Evolutionary conservation across 1,284 basidiomycete species (phyloP).

Genomic region (Porogramme epimiltina): DNA sequence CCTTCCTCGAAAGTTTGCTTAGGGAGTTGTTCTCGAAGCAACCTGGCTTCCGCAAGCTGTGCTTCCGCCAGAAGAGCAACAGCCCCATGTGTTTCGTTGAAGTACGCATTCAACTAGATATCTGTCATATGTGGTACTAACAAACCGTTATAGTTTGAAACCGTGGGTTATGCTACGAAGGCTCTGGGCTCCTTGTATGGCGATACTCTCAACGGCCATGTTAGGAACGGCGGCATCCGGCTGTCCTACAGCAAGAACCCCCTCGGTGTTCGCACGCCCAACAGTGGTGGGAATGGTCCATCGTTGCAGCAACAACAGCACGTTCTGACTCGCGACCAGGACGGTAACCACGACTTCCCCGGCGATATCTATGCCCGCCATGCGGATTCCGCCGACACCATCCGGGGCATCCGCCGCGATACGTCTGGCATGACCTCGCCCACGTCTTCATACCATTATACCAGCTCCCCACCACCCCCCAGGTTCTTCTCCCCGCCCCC

Average conservation of each 20-base stretch:
- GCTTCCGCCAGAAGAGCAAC: constrained; percentile 93
- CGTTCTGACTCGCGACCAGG: constrained; percentile 25
- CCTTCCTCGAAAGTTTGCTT: constrained; percentile 84
- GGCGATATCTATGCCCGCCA: constrained; percentile 43
- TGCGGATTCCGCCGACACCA: constrained; percentile 36
- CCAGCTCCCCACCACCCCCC: constrained; percentile 59
- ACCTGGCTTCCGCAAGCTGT: constrained; percentile 88
- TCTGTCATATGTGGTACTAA: constrained; percentile 7
- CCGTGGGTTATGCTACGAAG: constrained; percentile 81
- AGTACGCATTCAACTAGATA: constrained; percentile 42
- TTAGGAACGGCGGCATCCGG: constrained; percentile 94
- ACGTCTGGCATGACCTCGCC: constrained; percentile 44
- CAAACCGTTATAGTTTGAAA: constrained; percentile 75
- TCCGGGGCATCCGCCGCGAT: constrained; percentile 36
- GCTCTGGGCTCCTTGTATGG: constrained; percentile 91
- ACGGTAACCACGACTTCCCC: constrained; percentile 27
- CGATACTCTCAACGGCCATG: constrained; percentile 85
- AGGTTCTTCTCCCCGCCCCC: constrained; percentile 36
- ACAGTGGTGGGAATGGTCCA: constrained; percentile 52
- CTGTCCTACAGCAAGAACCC: constrained; percentile 97
- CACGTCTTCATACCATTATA: constrained; percentile 46
- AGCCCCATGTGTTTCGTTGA: constrained; percentile 98
- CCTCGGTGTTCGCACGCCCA: constrained; percentile 81
- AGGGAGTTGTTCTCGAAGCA: constrained; percentile 79
- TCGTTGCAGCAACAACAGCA: constrained; percentile 55